Evolutionary conservation across 2,329 filamentous ascomycete species (phyloP).

Genomic region (Dothistroma pini): DNA sequence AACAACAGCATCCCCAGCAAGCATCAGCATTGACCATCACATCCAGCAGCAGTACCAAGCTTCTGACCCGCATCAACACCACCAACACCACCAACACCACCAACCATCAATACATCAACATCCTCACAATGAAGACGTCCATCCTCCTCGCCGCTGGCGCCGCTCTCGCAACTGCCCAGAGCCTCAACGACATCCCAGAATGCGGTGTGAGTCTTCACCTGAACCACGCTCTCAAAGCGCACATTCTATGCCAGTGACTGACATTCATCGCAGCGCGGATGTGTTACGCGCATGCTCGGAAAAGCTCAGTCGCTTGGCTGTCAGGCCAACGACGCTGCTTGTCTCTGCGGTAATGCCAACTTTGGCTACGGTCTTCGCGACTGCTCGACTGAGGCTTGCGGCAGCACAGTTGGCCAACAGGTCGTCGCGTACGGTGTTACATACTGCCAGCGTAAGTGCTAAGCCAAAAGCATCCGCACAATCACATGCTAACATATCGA

Average conservation of each 20-base stretch:
- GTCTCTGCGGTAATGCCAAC: slow-evolving; percentile 36
- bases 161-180: slow-evolving; percentile 34
- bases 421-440: slow-evolving; percentile 35
- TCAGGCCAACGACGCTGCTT: slow-evolving; percentile 30
- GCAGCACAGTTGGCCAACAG: slow-evolving; percentile 22
- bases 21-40: slow-evolving; percentile 1
- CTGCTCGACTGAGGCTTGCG: slow-evolving; percentile 37
- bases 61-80: not conserved
- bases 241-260: slow-evolving; percentile 5
- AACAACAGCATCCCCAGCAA: not conserved
- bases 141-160: slow-evolving; percentile 32
- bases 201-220: slow-evolving; percentile 35
- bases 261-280: slow-evolving; percentile 29
- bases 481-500: not conserved
- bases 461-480: not conserved
- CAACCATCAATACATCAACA: not conserved
- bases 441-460: slow-evolving; percentile 33
- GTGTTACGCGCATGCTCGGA: slow-evolving; percentile 37
- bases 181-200: slow-evolving; percentile 29
- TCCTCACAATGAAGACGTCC: slow-evolving; percentile 35
- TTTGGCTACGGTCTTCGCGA: slow-evolving; percentile 41
- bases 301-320: slow-evolving; percentile 34
- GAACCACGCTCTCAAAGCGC: not conserved
- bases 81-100: not conserved
- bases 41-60: not conserved